Base-by-base conservation (phyloP, 805 yeast genomes). In the Cyberlindnera meyerae region DNA sequence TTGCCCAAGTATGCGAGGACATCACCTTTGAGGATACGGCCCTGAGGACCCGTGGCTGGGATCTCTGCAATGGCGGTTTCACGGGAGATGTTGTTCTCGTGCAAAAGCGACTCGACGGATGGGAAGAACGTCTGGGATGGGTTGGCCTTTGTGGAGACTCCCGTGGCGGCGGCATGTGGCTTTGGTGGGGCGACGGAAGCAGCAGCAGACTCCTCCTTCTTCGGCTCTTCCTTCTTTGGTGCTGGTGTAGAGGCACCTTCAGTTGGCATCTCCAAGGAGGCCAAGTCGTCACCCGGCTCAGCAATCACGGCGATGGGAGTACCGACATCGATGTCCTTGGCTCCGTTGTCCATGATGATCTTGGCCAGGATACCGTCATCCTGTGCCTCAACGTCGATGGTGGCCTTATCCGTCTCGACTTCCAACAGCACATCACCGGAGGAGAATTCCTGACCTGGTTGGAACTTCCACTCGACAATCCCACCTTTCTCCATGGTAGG, bases 401-500 rank as follows among this genome's bases (percentile, higher is more conserved):
- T 77, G 21, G 94, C 86, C 59, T 84, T 84, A 55, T 84, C 94
- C 11, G 94, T 84, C 55, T 84, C 94, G n/a, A 84, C 83, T 52
- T 83, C 93, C 27, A 84, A 57, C 24, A 84, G 58, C 4, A 79
- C 82, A 49, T 93, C 97, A 16, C 98, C 98, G 7, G 94, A 73
- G 22, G 66, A 55, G 62, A 82, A 90, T 4, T 68, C 37, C 4
- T 85, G 93, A 20, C 86, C 86, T 33, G 73, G 81, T 59, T 88
- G 79, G 53, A 79, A 70, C 58, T 86, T 84, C 98, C 98, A 90
- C 37, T 77, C 71, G 11, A 87, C 85, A 46, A 90, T 74, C 6
- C 95, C 96, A 27, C 98, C 98, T 57, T 80, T 85, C 21, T 88
- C 87, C 98, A 90, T 90, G 6, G 98, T 90, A 29, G 98, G 98